Percentiles rank a stretch among this genome's conserved stretches.
Evolutionary conservation across 495 filamentous ascomycete species (phyloP).

Genomic region (Acidiella bohemica): DNA sequence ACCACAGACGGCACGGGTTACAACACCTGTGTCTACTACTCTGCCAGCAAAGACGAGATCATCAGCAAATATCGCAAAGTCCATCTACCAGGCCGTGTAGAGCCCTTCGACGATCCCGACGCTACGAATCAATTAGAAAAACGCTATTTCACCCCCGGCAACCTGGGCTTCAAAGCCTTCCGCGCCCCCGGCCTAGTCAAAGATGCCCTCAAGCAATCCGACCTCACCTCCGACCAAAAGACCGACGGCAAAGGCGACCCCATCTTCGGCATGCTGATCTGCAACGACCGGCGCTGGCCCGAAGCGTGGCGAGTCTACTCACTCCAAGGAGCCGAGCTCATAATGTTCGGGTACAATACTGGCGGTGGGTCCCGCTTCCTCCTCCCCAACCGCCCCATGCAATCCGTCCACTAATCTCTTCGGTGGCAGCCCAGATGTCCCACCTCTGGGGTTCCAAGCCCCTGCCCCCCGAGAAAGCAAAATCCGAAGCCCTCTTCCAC

Average conservation of each 20-base stretch:
- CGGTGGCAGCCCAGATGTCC: constrained; percentile 26
- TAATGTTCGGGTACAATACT: constrained; percentile 38
- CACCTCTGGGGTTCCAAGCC: constrained; percentile 33
- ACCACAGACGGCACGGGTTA: constrained; percentile 28
- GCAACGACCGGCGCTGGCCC: constrained; percentile 39
- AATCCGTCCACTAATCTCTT: background rate
- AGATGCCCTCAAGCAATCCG: constrained; percentile 12
- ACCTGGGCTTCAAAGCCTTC: constrained; percentile 38
- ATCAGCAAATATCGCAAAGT: constrained; percentile 39
- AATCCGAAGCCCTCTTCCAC: constrained; percentile 33
- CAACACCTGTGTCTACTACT: constrained; percentile 37
- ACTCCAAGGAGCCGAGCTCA: constrained; percentile 36
- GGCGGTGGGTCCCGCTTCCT: constrained; percentile 19
- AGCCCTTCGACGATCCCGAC: constrained; percentile 33
- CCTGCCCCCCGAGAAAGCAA: constrained; percentile 31
- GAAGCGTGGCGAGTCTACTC: constrained; percentile 36
- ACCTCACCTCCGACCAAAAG: constrained; percentile 4
- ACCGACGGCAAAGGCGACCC: constrained; percentile 32
- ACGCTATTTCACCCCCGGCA: constrained; percentile 35
- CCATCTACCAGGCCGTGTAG: constrained; percentile 35
- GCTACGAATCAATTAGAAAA: constrained; percentile 40
- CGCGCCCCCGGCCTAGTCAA: constrained; percentile 32
- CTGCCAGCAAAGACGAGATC: constrained; percentile 28
- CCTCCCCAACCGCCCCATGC: background rate
- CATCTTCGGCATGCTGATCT: constrained; percentile 40